Evolutionary conservation across 148 eudicot genomes (phyloP).

Genomic region (Cornus florida): DNA sequence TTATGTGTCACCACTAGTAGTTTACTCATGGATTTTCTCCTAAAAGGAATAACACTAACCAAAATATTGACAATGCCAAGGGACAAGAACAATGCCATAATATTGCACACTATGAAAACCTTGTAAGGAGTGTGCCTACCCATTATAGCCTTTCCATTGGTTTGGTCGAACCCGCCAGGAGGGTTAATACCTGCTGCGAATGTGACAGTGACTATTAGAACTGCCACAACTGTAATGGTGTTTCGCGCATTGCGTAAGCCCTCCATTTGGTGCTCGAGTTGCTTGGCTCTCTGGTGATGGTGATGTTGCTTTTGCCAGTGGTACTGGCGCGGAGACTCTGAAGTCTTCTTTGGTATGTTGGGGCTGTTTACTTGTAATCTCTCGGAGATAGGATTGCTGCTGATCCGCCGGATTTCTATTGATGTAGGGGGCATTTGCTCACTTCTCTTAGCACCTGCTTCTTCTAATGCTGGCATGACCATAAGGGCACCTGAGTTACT

Average conservation of each 20-base stretch:
- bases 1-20: conserved; percentile 18
- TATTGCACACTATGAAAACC: conserved; percentile 29
- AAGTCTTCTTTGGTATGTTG: neutral
- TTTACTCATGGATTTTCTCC: conserved; percentile 17
- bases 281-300: conserved; percentile 15
- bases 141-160: conserved; percentile 23
- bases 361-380: neutral
- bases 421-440: conserved; percentile 20
- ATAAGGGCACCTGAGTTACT: conserved; percentile 20
- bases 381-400: neutral
- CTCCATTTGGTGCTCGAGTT: conserved; percentile 24
- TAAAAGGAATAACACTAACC: conserved; percentile 26
- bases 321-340: neutral
- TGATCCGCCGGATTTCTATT: conserved; percentile 14
- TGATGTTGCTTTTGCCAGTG: neutral
- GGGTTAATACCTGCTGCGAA: conserved; percentile 36
- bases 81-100: conserved; percentile 29
- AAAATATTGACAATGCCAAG: conserved; percentile 27
- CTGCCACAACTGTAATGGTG: conserved; percentile 32
- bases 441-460: conserved; percentile 25
- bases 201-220: conserved; percentile 32
- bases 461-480: conserved; percentile 21
- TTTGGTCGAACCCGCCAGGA: conserved; percentile 34
- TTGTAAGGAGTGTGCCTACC: conserved; percentile 19
- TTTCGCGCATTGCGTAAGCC: conserved; percentile 30